Conservation (phyloP, 441 rosid species). For the Sinapis alba region DNA sequence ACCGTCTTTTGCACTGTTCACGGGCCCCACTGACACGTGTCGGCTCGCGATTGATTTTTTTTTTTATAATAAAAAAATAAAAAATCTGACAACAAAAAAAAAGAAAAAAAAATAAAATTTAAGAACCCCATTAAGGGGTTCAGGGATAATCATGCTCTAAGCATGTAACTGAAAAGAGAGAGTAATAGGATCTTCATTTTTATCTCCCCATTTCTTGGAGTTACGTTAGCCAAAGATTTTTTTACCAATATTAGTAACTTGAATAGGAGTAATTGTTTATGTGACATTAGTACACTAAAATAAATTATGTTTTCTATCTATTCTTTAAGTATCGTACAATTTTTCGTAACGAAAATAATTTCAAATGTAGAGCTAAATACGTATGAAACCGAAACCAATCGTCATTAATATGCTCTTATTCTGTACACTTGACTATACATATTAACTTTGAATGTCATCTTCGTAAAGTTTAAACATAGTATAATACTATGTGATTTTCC, state of each 20-base stretch:
- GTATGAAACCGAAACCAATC: background rate
- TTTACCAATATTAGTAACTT: background rate
- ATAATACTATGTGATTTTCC: too few species aligned
- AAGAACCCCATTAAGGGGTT: too few species aligned
- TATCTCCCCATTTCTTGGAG: background rate
- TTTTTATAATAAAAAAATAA: too few species aligned
- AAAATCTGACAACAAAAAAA: too few species aligned
- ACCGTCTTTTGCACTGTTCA: too few species aligned
- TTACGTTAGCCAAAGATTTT: background rate
- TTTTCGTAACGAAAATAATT: background rate
- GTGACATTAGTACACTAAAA: background rate
- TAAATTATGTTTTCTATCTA: background rate
- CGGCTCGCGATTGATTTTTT: too few species aligned
- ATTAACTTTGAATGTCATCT: background rate
- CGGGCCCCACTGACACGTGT: too few species aligned
- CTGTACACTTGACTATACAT: background rate
- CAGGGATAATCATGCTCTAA: too few species aligned
- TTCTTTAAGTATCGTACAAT: background rate
- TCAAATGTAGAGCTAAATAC: background rate
- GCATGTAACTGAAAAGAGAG: background rate
- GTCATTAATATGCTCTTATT: background rate
- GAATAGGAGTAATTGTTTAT: too few species aligned
- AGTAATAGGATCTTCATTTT: background rate
- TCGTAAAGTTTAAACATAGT: background rate
- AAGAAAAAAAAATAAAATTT: too few species aligned